Conservation (phyloP, 108 stramenopile genomes). For the Asterionellopsis glacialis region DNA sequence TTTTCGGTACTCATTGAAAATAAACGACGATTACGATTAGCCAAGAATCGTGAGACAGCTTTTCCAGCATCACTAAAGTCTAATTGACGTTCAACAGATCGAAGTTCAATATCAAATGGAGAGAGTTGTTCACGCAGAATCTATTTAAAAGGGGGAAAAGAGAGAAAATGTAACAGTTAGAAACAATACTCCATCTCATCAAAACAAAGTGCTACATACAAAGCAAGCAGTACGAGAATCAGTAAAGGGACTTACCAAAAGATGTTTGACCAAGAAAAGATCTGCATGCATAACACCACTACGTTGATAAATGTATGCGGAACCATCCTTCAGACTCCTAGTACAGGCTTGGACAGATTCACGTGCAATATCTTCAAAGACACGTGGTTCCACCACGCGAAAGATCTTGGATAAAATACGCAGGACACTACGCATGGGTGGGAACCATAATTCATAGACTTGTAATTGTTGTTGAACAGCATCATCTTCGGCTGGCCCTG, state of each 20-base stretch:
- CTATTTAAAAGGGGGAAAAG: slow-evolving; percentile 12
- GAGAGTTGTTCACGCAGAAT: slow-evolving; percentile 90
- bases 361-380: slow-evolving; percentile 91
- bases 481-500: slow-evolving; percentile 28
- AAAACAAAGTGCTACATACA: background rate
- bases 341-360: slow-evolving; percentile 81
- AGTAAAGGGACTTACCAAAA: slow-evolving; percentile 53
- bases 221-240: background rate
- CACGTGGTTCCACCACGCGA: slow-evolving; percentile 85
- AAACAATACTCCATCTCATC: background rate
- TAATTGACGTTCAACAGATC: slow-evolving; percentile 80
- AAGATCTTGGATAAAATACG: slow-evolving; percentile 86
- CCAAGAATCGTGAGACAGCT: slow-evolving; percentile 81
- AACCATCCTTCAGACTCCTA: slow-evolving; percentile 73
- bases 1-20: slow-evolving; percentile 88
- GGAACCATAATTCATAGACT: slow-evolving; percentile 89
- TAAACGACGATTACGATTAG: slow-evolving; percentile 82
- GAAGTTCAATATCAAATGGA: slow-evolving; percentile 89
- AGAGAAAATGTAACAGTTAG: background rate
- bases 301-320: slow-evolving; percentile 50
- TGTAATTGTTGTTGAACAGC: slow-evolving; percentile 64
- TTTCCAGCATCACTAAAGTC: slow-evolving; percentile 87
- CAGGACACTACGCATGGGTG: slow-evolving; percentile 84
- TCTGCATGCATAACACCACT: slow-evolving; percentile 75
- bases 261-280: slow-evolving; percentile 86